Percentiles rank a stretch among this genome's conserved stretches.
These are phyloP conservation scores for Candida andamanensis DNA, from an alignment of 805 yeast genomes.

Conservation along the genomic window DNA sequence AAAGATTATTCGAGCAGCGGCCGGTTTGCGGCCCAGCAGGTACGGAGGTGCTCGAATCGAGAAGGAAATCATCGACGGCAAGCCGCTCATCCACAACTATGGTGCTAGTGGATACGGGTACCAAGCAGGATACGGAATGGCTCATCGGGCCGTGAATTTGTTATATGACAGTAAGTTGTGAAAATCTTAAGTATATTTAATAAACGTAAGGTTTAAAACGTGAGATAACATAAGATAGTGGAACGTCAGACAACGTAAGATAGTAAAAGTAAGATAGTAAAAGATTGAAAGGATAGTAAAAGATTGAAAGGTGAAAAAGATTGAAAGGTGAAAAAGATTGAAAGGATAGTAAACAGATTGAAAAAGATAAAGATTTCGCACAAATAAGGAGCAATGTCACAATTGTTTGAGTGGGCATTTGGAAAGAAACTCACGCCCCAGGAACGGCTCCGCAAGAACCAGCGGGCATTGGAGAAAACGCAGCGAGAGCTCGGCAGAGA, in stretches of 20 bases:
- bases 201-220: too few relatives aligned
- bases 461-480: slow-evolving; percentile 89
- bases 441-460: slow-evolving; percentile 90
- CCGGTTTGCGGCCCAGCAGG: slow-evolving; percentile 75
- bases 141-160: slow-evolving; percentile 41
- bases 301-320: too few relatives aligned
- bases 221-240: too few relatives aligned
- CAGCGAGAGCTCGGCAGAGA: slow-evolving; percentile 92
- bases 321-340: background rate
- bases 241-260: too few relatives aligned
- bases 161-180: slow-evolving; percentile 6
- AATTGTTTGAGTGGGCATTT: slow-evolving; percentile 83
- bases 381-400: slow-evolving; percentile 27
- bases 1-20: slow-evolving; percentile 58
- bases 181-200: too few relatives aligned
- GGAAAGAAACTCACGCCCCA: slow-evolving; percentile 93
- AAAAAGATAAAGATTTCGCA: too few relatives aligned
- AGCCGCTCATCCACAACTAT: slow-evolving; percentile 53
- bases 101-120: slow-evolving; percentile 68
- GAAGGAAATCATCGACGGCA: slow-evolving; percentile 33
- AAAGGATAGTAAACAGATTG: too few relatives aligned
- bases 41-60: slow-evolving; percentile 74
- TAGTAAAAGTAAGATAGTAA: too few relatives aligned
- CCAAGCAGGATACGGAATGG: slow-evolving; percentile 64
- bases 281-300: too few relatives aligned